Evolutionary conservation across 73 alveolate species (phyloP), one percentile per base, ranked within the genome.

Genomic region (Tetrahymena elliotti): DNA sequence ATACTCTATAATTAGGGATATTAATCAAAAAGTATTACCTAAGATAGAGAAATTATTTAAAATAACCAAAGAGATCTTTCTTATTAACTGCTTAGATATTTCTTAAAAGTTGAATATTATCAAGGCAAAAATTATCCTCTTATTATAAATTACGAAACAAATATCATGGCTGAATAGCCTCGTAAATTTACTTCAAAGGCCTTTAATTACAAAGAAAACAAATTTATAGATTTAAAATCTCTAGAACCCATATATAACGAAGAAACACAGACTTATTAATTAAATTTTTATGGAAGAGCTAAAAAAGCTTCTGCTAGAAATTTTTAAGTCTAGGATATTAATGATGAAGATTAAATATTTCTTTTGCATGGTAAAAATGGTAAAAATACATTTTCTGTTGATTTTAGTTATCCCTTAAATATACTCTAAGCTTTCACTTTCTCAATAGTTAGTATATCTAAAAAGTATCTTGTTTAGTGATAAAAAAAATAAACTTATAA

Each of bases 221-320:
- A 94, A 94, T 40, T 40, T 83, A 39, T 83, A 24, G 52, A 82
- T 36, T 83, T 94, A 40, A 53, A 35, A 11, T 53, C 92, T 18
- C 39, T 94, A 92, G 94, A 94, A 13, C 94, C 96, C n/a, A 84
- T 94, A 0, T 94, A 83, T 40, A 94, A 94, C 83, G 31, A 94
- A 40, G 96, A 94, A 7, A 94, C 92, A 12, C 52, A 94, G 6
- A 84, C 95, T 34, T 94, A 94, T 94, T 31, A 94, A 52, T 88
- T 94, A 35, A 94, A 94, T 33, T 94, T 94, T 93, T 93, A 93
- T 11, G 84, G 95, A 4, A 53, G 95, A 47, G 96, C 96, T 6
- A 94, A 94, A 52, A 88, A 92, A 92, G 96, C 96, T 12, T 94
- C 96, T 39, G 96, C 96, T 10, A 53, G 95, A 20, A 94, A 94